phyloP scores from a whole-genome alignment of 2,329 filamentous ascomycete genomes.

The Xylaria sp. region DNA sequence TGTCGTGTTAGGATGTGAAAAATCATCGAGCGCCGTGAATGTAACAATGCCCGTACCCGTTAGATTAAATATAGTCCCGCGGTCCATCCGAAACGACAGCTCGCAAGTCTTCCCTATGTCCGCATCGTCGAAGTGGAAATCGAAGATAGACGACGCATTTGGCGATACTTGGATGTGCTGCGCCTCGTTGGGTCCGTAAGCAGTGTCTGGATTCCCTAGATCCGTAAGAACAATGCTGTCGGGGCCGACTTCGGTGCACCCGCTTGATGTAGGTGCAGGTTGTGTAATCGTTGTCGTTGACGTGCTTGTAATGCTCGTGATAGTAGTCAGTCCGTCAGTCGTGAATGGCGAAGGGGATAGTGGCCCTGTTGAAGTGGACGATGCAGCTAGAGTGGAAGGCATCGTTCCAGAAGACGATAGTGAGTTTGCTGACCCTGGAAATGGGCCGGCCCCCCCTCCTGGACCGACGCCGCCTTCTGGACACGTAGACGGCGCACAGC shows the following conservation, averaged over 20 bases:
- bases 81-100: conserved; percentile 64
- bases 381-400: conserved; percentile 24
- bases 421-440: conserved; percentile 23
- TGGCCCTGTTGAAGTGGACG: conserved; percentile 14
- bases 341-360: conserved; percentile 31
- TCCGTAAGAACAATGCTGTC: conserved; percentile 64
- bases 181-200: conserved; percentile 47
- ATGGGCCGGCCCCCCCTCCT: conserved; percentile 16
- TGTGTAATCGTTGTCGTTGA: conserved; percentile 31
- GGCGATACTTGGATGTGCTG: conserved; percentile 64
- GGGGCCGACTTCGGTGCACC: conserved; percentile 30
- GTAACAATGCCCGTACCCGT: conserved; percentile 39
- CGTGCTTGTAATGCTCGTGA: conserved; percentile 35
- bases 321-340: conserved; percentile 19
- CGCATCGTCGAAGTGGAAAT: conserved; percentile 70
- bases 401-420: conserved; percentile 1
- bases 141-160: conserved; percentile 69
- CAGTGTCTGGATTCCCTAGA: conserved; percentile 60
- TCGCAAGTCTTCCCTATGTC: conserved; percentile 69
- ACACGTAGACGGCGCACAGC: conserved; percentile 47
- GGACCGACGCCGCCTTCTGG: conserved; percentile 30
- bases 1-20: conserved; percentile 36
- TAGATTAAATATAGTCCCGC: conserved; percentile 29
- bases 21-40: conserved; percentile 40
- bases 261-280: conserved; percentile 24